Conservation (phyloP, 2,329 filamentous ascomycete genomes). For the Zalaria sp. region DNA sequence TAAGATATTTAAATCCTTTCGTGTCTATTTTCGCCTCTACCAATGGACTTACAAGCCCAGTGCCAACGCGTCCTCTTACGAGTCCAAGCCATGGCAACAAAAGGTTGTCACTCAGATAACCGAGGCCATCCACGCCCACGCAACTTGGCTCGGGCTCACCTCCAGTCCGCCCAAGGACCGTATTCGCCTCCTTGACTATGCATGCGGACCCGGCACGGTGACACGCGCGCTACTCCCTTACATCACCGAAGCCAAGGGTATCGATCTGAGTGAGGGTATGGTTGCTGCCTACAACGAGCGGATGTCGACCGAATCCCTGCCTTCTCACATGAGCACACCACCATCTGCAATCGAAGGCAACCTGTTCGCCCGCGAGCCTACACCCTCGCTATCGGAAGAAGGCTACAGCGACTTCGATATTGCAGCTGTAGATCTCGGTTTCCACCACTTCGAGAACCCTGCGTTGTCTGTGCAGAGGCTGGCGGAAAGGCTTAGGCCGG, state of each 20-base stretch:
- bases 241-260: conserved; percentile 16
- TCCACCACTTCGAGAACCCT: conserved; percentile 29
- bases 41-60: conserved; percentile 6
- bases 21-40: neutral
- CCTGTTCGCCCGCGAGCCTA: conserved; percentile 18
- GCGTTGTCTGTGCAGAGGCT: conserved; percentile 13
- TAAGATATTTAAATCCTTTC: conserved; percentile 3
- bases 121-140: conserved; percentile 12
- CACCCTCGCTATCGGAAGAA: conserved; percentile 12
- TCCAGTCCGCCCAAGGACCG: conserved; percentile 9
- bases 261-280: conserved; percentile 19
- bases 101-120: conserved; percentile 14
- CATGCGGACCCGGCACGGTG: conserved; percentile 19
- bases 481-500: conserved; percentile 12
- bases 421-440: conserved; percentile 27
- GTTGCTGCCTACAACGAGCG: conserved; percentile 16
- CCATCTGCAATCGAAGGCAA: conserved; percentile 20
- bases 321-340: neutral
- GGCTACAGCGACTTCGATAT: conserved; percentile 24
- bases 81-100: conserved; percentile 17
- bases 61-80: conserved; percentile 17
- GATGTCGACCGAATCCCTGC: conserved; percentile 1
- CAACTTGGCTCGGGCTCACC: conserved; percentile 15
- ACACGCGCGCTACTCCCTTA: conserved; percentile 16
- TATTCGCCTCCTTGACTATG: conserved; percentile 17